Conservation (phyloP, 306 rosid genomes). For the Fragaria vesca region DNA sequence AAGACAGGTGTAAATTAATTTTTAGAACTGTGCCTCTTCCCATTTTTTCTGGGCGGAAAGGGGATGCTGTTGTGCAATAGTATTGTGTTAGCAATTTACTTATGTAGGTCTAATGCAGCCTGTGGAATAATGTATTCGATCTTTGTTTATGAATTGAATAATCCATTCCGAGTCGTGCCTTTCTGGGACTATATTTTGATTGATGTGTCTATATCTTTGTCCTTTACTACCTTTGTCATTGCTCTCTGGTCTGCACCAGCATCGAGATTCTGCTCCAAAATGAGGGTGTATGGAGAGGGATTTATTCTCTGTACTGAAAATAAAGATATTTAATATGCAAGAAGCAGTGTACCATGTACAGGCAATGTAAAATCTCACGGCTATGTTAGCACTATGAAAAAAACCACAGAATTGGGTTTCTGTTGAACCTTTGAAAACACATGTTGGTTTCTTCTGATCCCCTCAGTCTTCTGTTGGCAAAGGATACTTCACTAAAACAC, state of each 20-base stretch:
- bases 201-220: not conserved
- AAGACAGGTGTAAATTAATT: not conserved
- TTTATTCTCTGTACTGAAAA: not conserved
- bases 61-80: too few relatives aligned
- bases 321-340: too few relatives aligned
- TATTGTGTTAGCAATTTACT: not conserved
- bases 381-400: not conserved
- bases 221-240: not conserved
- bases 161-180: not conserved
- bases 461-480: too few relatives aligned
- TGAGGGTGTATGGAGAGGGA: not conserved
- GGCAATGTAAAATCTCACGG: conserved; percentile 22
- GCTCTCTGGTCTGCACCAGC: not conserved
- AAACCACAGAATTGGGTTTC: too few relatives aligned
- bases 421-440: too few relatives aligned
- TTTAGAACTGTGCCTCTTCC: not conserved
- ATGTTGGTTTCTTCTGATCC: too few relatives aligned
- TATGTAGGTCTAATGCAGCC: not conserved
- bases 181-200: not conserved
- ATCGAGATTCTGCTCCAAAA: not conserved
- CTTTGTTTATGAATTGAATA: not conserved
- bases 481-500: too few relatives aligned
- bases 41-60: not conserved
- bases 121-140: not conserved
- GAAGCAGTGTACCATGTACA: not conserved